Percentiles rank a stretch among this genome's conserved stretches.
phyloP scores from a whole-genome alignment of 225 moss, liverwort and hornwort species.

The Pseudisothecium myosuroides region DNA sequence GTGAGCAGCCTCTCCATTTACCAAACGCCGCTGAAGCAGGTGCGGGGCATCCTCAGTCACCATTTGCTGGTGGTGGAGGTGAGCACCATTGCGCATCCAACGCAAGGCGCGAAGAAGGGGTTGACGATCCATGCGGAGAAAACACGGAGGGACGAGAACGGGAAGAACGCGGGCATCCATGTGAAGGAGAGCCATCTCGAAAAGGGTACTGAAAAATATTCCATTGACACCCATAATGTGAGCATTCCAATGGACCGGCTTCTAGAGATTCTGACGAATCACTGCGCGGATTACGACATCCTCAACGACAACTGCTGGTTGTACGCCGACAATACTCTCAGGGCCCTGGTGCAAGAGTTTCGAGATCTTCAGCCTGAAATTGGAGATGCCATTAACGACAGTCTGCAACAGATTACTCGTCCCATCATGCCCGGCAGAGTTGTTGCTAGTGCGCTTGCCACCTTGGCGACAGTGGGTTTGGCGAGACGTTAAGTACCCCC shows the following conservation, averaged over 20 bases:
- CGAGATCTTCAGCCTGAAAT: not conserved
- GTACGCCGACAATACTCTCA: not conserved
- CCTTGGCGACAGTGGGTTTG: not conserved
- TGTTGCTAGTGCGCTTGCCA: not conserved
- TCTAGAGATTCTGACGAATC: not conserved
- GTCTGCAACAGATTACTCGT: not conserved
- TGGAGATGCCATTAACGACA: not conserved
- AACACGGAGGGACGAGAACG: too few relatives aligned
- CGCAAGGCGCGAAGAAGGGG: too few relatives aligned
- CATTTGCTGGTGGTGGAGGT: too few relatives aligned
- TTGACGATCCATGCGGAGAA: too few relatives aligned
- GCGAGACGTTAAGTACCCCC: too few relatives aligned
- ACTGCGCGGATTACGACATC: not conserved
- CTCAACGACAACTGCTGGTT: not conserved
- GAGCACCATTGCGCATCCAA: too few relatives aligned
- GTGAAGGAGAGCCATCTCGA: too few relatives aligned
- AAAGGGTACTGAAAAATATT: not conserved
- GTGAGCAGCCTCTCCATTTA: too few relatives aligned
- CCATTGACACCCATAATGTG: not conserved
- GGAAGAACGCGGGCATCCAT: too few relatives aligned
- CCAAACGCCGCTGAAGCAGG: too few relatives aligned
- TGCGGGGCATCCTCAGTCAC: too few relatives aligned
- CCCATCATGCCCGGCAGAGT: too few relatives aligned
- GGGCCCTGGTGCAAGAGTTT: not conserved
- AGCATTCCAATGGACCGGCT: not conserved